Conservation (phyloP, 495 filamentous ascomycete species). For the Penicillium dipodomyicola region DNA sequence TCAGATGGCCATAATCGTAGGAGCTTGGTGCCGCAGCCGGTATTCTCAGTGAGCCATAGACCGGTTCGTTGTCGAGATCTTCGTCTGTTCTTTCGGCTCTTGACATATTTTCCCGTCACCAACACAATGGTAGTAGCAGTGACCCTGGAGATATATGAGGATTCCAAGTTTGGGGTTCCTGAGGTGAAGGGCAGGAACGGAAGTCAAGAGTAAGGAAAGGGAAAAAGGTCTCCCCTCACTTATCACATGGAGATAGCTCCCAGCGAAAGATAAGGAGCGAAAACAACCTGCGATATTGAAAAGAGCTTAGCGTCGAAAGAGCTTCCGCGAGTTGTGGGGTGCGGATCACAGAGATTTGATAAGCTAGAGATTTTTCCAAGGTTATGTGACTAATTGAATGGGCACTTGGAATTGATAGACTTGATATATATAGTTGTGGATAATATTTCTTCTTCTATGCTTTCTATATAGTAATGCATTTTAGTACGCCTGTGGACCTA, state of each 20-base stretch:
- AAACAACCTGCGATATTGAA: constrained; percentile 3
- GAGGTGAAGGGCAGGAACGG: neutral
- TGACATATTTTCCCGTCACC: constrained; percentile 15
- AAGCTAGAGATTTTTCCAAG: neutral
- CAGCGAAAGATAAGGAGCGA: constrained; percentile 8
- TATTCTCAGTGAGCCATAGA: constrained; percentile 13
- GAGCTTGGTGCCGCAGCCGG: constrained; percentile 17
- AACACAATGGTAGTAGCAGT: neutral
- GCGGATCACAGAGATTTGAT: constrained; percentile 13
- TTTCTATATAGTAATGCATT: neutral
- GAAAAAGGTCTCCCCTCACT: constrained; percentile 8
- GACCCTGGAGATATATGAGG: neutral
- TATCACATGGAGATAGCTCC: constrained; percentile 15
- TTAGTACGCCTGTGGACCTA: no score
- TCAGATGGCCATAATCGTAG: constrained; percentile 20
- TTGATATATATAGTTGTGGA: neutral
- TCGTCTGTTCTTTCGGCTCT: constrained; percentile 8
- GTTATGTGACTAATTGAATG: constrained; percentile 8
- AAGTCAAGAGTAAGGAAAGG: neutral
- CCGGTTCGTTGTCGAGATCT: constrained; percentile 7
- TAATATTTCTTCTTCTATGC: neutral
- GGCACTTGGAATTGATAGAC: no score
- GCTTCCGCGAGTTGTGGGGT: constrained; percentile 12
- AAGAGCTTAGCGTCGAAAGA: constrained; percentile 10
- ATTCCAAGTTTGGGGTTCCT: neutral